Conservation (phyloP, 768 basidiomycete species). For the Pleurotus cornucopiae region DNA sequence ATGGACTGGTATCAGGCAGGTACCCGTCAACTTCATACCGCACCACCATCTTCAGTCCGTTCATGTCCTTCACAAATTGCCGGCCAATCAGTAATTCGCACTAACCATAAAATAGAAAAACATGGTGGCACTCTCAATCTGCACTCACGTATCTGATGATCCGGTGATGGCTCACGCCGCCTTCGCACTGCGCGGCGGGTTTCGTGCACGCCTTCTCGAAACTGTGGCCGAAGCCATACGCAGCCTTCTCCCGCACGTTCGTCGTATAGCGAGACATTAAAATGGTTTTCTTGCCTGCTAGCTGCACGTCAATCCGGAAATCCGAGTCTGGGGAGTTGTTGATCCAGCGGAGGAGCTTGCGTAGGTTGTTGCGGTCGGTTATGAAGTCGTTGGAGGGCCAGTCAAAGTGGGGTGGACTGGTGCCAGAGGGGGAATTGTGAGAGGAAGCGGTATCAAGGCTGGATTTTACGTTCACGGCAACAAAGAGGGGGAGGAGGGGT, state of each 20-base stretch:
- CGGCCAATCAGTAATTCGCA: not conserved
- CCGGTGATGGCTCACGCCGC: conserved; percentile 54
- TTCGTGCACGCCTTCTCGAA: conserved; percentile 57
- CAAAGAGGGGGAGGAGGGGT: conserved; percentile 51
- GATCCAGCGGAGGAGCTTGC: conserved; percentile 63
- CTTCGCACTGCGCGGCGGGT: conserved; percentile 43
- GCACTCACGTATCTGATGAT: conserved; percentile 58
- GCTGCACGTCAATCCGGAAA: conserved; percentile 70
- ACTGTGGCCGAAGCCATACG: conserved; percentile 47
- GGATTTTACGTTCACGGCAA: conserved; percentile 44
- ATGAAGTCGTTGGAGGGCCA: conserved; percentile 44
- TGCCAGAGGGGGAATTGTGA: not conserved
- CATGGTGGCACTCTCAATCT: too few relatives aligned
- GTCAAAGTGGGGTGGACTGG: conserved; percentile 23
- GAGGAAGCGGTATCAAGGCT: conserved; percentile 22
- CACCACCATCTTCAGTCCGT: conserved; percentile 53
- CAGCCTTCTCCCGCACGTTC: conserved; percentile 30
- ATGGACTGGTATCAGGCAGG: conserved; percentile 22
- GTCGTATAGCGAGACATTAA: conserved; percentile 60
- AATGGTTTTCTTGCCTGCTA: conserved; percentile 54
- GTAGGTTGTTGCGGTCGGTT: conserved; percentile 62
- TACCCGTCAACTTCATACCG: conserved; percentile 58
- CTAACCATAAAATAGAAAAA: not conserved
- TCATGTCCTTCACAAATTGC: conserved; percentile 40
- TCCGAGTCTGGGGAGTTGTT: conserved; percentile 29